phyloP scores from a whole-genome alignment of 2,329 filamentous ascomycete genomes.

The Colletotrichum echinochloae region DNA sequence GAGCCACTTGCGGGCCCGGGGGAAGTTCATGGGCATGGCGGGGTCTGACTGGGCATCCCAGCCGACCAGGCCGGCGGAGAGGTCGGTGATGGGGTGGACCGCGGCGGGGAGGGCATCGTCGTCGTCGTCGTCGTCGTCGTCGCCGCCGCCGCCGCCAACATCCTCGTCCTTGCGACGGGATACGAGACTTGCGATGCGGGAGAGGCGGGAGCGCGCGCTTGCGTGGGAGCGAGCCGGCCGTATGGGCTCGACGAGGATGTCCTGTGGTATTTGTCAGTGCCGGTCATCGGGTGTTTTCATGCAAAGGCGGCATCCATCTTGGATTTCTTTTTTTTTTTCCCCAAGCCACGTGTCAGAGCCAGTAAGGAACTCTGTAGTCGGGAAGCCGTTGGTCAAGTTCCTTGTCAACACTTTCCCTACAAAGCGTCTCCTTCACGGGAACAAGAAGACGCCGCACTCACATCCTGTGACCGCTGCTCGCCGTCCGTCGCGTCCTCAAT shows the following conservation, averaged over 20 bases:
- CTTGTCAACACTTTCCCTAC: neutral
- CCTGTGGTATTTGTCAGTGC: constrained; percentile 8
- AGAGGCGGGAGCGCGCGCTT: constrained; percentile 45
- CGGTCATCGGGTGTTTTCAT: neutral
- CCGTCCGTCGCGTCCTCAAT: constrained; percentile 35
- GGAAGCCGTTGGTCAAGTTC: neutral
- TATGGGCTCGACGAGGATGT: constrained; percentile 15
- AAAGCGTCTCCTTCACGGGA: neutral
- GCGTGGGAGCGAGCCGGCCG: constrained; percentile 26
- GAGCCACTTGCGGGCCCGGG: constrained; percentile 66
- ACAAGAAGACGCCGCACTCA: constrained; percentile 2
- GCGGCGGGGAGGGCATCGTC: constrained; percentile 51
- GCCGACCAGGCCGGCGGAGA: constrained; percentile 66
- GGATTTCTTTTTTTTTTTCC: neutral
- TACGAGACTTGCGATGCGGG: constrained; percentile 43
- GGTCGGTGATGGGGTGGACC: constrained; percentile 61
- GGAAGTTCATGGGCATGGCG: constrained; percentile 69
- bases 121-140: constrained; percentile 5
- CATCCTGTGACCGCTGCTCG: constrained; percentile 35
- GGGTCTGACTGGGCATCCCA: constrained; percentile 72
- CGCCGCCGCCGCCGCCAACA: constrained; percentile 22
- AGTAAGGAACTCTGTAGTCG: too few species aligned
- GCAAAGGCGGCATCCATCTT: too few species aligned
- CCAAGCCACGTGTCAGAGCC: neutral
- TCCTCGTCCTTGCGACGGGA: constrained; percentile 43